These are phyloP conservation scores for Zychaea mexicana DNA, from an alignment of 371 early-diverging fungal species.

Conservation along the genomic window DNA sequence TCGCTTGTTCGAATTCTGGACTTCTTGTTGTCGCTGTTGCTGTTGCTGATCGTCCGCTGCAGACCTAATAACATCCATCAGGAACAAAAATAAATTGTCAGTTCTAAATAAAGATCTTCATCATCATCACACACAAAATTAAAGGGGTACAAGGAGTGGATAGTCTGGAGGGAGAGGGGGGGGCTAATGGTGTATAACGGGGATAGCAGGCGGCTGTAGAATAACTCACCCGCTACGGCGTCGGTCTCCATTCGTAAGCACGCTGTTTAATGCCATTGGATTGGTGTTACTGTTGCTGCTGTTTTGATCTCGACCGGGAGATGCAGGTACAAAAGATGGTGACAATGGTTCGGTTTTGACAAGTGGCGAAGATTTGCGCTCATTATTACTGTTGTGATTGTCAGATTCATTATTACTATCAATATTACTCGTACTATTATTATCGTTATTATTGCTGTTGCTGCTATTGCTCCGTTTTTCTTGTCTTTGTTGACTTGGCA, in stretches of 20 bases:
- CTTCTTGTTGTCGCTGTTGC: background rate
- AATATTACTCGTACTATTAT: no score
- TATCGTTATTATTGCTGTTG: background rate
- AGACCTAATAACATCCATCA: conserved; percentile 5
- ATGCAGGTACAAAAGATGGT: conserved; percentile 21
- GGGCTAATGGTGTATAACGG: background rate
- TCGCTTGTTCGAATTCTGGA: conserved; percentile 8
- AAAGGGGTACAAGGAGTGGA: background rate
- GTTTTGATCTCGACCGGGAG: conserved; percentile 11
- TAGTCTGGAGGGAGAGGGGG: background rate
- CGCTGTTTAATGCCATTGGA: conserved; percentile 39
- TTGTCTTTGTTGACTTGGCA: no score
- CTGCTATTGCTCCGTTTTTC: background rate
- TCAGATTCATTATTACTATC: no score
- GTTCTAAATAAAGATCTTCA: no score
- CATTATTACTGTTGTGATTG: background rate
- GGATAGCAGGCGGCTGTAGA: background rate
- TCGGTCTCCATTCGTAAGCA: conserved; percentile 28
- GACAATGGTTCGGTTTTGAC: conserved; percentile 41
- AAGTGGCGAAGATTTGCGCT: conserved; percentile 3
- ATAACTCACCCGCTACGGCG: conserved; percentile 29
- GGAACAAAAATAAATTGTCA: no score
- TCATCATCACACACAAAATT: no score
- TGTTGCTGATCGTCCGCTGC: conserved; percentile 14
- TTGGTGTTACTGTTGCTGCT: conserved; percentile 9